Evolutionary conservation across 768 basidiomycete species (phyloP).

Genomic region (Podaxis rugospora): DNA sequence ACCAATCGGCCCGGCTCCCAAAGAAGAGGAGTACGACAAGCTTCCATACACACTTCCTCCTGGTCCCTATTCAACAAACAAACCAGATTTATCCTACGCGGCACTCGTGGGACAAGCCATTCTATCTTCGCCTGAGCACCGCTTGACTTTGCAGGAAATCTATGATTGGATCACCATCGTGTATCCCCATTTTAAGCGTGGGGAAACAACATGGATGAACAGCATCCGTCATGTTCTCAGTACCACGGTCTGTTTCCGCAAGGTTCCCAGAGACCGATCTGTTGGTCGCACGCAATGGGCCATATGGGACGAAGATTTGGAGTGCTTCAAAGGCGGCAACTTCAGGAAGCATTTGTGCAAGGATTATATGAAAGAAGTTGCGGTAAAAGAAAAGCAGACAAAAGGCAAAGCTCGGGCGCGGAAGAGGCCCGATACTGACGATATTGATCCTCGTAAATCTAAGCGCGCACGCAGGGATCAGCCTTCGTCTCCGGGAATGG

Average conservation of each 20-base stretch:
- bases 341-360: slow-evolving; percentile 64
- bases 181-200: slow-evolving; percentile 90
- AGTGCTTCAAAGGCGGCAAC: slow-evolving; percentile 81
- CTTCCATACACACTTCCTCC: slow-evolving; percentile 77
- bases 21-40: slow-evolving; percentile 60
- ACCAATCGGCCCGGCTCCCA: slow-evolving; percentile 62
- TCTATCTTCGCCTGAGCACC: slow-evolving; percentile 75
- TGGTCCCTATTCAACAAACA: slow-evolving; percentile 74
- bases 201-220: slow-evolving; percentile 97
- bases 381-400: slow-evolving; percentile 29
- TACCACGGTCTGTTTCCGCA: slow-evolving; percentile 88
- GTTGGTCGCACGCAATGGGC: slow-evolving; percentile 87
- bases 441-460: slow-evolving; percentile 34
- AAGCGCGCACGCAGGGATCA: slow-evolving; percentile 45
- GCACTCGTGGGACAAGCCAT: slow-evolving; percentile 96
- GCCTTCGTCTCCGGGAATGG: slow-evolving; percentile 16
- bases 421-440: slow-evolving; percentile 29
- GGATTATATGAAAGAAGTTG: slow-evolving; percentile 35
- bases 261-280: slow-evolving; percentile 70
- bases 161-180: slow-evolving; percentile 95
- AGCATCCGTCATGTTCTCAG: slow-evolving; percentile 96
- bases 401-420: slow-evolving; percentile 30
- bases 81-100: slow-evolving; percentile 89
- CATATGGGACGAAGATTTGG: slow-evolving; percentile 76
- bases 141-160: slow-evolving; percentile 91